Base-by-base conservation (phyloP, 2,329 filamentous ascomycete species). In the Cytospora chrysosperma region DNA sequence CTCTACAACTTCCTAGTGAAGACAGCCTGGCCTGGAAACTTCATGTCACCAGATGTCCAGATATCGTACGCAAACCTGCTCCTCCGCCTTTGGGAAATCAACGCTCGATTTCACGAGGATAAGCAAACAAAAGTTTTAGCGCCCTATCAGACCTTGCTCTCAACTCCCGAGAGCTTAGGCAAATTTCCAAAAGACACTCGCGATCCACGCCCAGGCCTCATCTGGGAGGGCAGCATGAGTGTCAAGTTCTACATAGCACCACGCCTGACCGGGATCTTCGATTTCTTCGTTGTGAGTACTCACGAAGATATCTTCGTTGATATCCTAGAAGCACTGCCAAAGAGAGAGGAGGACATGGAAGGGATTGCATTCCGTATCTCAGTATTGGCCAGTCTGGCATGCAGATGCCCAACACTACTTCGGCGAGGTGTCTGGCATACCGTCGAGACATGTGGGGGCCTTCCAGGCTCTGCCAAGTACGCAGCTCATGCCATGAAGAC, bases 351-450 rank as follows among this genome's bases (percentile, higher is more conserved):
- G 34, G 88, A 88, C 75, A 77, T 82, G 15, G 93, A 97, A 75
- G 94, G 93, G 0, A 94, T 98, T 68, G 91, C 92, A 0, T 85
- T 96, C 67, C 88, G 95, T 7, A 78, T 98, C 3, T 85, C 91
- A 66, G 85, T 92, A 10, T 78, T 98, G 13, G 86, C 90, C 1
- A 87, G 87, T 61, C 78, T 99, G 63, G 95, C 91, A 27, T 91
- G 92, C 32, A 79, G 81, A 57, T 98, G 94, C 91, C 88, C 92
- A 64, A 96, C 93, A 0, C 81, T 98, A 24, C 82, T 97, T 51
- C 88, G 93, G 58, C 87, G 90, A 67, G 93, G 92, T 68, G 90
- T 96, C 21, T 99, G 97, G 73, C 90, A 95, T 74, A 93, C 98
- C 26, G 97, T 98, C 69, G 95, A 98, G 74, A 92, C 90, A 0